Evolutionary conservation across 2,329 filamentous ascomycete species (phyloP), one percentile per base, ranked within the genome.

Genomic region (Fusarium longipes): DNA sequence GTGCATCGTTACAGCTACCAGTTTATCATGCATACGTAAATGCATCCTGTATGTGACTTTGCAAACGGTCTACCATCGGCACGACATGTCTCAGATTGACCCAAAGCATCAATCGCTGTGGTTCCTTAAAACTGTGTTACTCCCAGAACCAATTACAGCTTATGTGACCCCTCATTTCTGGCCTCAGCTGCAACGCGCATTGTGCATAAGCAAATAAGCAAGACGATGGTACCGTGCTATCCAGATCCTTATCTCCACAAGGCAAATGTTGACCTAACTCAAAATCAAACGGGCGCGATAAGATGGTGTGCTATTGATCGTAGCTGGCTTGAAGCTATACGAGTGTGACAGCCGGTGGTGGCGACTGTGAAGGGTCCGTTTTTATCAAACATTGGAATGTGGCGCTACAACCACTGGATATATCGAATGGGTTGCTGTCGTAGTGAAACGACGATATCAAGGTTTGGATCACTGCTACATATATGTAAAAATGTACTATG

Each of bases 151-250:
- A 62, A 54, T 57, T 48, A 24, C 22, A 29, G 20, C 39, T 25
- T 24, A 22, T 20, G 33, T 35, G 11, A 40, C 59, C 42, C 55
- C 54, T 68, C 65, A 38, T 53, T 49, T 50, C 25, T 45, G 47
- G 33, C 39, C 38, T 44, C n/a, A 40, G 25, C 45, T 33, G 29
- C 49, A 50, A 52, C 42, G 40, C 30, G 33, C 49, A 47, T 56
- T 33, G 27, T 39, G 33, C 38, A 24, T 44, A 47, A 44, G 49
- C 44, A 50, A 43, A 38, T 35, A 24, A n/a, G 40, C 36, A 50
- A 18, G 42, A 27, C 29, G 33, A 54, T 18, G 42, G 44, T 17
- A 53, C 43, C 15, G 38, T 17, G 22, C 36, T 27, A 57, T 45
- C 33, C 27, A 32, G 40, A 42, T 42, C 17, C 49, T 65, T 57